These are phyloP conservation scores for Hyphopichia khmerensis DNA, from an alignment of 1,139 yeast genomes.

Conservation along the genomic window DNA sequence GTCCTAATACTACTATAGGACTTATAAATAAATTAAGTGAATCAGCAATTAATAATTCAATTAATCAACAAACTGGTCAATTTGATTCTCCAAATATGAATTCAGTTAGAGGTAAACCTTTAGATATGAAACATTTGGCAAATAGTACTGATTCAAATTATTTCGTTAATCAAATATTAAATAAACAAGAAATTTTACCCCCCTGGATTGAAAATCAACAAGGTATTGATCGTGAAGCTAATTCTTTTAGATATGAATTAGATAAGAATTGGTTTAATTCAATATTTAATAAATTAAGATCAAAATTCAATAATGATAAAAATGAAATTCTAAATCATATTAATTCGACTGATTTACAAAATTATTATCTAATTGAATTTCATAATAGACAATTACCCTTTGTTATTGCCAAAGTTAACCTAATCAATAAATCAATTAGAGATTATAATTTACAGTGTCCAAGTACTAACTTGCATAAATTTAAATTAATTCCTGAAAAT, in stretches of 20 bases:
- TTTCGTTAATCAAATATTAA: conserved; percentile 55
- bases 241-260: conserved; percentile 43
- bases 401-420: conserved; percentile 42
- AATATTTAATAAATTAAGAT: conserved; percentile 26
- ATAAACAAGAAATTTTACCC: conserved; percentile 75
- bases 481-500: conserved; percentile 52
- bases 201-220: conserved; percentile 89
- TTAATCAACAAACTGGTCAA: conserved; percentile 59
- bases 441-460: conserved; percentile 84
- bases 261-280: conserved; percentile 44
- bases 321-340: conserved; percentile 3
- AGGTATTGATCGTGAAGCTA: conserved; percentile 48
- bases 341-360: not conserved
- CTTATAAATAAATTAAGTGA: conserved; percentile 67
- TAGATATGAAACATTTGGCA: conserved; percentile 58
- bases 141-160: conserved; percentile 47
- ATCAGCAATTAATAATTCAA: conserved; percentile 70
- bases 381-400: conserved; percentile 25
- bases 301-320: conserved; percentile 9
- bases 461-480: conserved; percentile 59
- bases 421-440: conserved; percentile 60
- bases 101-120: conserved; percentile 60
- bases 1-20: conserved; percentile 41
- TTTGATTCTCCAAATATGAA: conserved; percentile 52
- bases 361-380: conserved; percentile 35